phyloP scores from a whole-genome alignment of 768 basidiomycete genomes.

The Kondoa subrosea region DNA sequence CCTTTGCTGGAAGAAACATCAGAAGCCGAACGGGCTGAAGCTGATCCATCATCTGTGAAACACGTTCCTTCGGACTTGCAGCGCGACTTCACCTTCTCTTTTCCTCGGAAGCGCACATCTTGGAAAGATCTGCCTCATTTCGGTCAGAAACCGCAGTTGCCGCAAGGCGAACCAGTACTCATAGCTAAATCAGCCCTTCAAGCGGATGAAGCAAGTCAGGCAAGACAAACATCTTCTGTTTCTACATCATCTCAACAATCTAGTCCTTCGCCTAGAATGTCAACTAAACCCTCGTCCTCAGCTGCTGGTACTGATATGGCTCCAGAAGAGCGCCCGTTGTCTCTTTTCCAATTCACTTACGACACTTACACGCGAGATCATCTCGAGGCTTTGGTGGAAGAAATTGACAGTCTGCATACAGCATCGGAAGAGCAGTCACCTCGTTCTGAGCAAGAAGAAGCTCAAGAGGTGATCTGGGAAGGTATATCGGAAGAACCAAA shows the following conservation, averaged over 20 bases:
- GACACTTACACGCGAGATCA: conserved; percentile 93
- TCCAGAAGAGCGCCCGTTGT: conserved; percentile 1
- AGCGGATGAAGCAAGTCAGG: neutral
- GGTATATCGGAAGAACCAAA: neutral
- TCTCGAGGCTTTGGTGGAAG: conserved; percentile 81
- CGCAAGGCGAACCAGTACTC: neutral
- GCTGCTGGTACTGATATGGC: neutral
- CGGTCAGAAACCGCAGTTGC: neutral
- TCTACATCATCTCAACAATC: too few relatives aligned
- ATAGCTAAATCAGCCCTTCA: neutral
- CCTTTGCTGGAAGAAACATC: neutral
- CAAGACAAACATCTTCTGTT: neutral
- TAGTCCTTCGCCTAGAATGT: too few relatives aligned
- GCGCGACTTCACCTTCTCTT: conserved; percentile 2
- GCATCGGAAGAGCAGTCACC: conserved; percentile 8
- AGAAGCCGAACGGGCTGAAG: neutral
- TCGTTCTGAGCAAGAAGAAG: neutral
- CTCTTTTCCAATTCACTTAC: conserved; percentile 55
- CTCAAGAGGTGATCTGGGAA: conserved; percentile 5
- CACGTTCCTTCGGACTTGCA: neutral
- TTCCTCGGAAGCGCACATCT: neutral
- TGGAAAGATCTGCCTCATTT: conserved; percentile 7
- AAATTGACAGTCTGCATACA: conserved; percentile 45
- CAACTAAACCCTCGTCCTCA: neutral
- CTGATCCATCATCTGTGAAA: neutral